Evolutionary conservation across 2,329 filamentous ascomycete species (phyloP).

Genomic region (Teratosphaeriaceae sp.): DNA sequence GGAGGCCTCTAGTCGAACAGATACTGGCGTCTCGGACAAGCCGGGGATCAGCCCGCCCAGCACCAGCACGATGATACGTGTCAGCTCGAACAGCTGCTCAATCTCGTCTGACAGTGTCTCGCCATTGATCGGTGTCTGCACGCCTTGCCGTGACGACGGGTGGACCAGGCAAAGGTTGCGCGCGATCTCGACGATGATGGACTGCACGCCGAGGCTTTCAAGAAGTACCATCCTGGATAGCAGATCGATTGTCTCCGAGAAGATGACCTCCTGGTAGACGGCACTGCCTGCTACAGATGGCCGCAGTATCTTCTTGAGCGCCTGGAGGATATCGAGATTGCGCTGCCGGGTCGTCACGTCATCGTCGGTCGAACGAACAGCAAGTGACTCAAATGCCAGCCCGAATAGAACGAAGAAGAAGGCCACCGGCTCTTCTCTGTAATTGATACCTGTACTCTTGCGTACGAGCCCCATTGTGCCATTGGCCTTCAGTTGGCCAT

Average conservation of each 20-base stretch:
- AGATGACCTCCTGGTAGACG: constrained; percentile 92
- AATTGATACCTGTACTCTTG: constrained; percentile 81
- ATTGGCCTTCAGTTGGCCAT: constrained; percentile 11
- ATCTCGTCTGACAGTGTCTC: constrained; percentile 90
- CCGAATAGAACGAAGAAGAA: constrained; percentile 99
- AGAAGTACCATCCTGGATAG: constrained; percentile 89
- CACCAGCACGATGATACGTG: constrained; percentile 90
- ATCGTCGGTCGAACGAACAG: constrained; percentile 62
- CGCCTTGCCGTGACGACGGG: constrained; percentile 69
- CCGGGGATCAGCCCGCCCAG: constrained; percentile 83
- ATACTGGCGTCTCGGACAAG: constrained; percentile 50
- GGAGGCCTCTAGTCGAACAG: constrained; percentile 58
- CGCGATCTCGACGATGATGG: constrained; percentile 89
- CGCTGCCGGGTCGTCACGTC: constrained; percentile 26
- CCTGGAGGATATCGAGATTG: constrained; percentile 73
- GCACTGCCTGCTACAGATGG: constrained; percentile 93
- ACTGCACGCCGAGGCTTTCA: constrained; percentile 80
- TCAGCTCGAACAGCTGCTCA: constrained; percentile 94
- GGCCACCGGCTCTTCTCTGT: constrained; percentile 92
- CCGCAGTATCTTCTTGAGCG: constrained; percentile 88
- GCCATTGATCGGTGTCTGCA: constrained; percentile 25
- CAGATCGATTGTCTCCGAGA: constrained; percentile 94
- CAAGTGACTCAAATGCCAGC: constrained; percentile 90
- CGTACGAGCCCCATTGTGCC: constrained; percentile 33
- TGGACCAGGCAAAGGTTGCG: constrained; percentile 85